Evolutionary conservation across 805 yeast species (phyloP).

Genomic region (Debaryomyces castellii): DNA sequence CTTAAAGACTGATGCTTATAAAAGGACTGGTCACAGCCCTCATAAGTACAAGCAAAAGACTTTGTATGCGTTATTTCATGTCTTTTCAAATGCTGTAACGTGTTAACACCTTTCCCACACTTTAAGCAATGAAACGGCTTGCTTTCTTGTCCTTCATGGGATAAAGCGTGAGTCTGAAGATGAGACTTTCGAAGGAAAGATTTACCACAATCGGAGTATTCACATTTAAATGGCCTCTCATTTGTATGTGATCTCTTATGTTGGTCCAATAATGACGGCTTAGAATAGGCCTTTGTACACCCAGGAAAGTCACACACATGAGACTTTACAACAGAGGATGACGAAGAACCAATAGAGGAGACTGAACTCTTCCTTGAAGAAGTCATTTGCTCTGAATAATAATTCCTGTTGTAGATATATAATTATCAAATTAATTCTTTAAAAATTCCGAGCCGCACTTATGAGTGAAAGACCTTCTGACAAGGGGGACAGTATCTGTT

Average conservation of each 20-base stretch:
- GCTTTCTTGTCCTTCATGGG: conserved; percentile 52
- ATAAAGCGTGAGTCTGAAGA: conserved; percentile 67
- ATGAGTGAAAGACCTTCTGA: neutral
- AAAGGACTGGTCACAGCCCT: conserved; percentile 65
- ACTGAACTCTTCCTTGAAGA: conserved; percentile 13
- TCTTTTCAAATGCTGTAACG: conserved; percentile 76
- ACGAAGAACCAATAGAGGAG: conserved; percentile 10
- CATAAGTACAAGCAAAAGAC: conserved; percentile 59
- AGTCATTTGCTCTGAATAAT: conserved; percentile 5
- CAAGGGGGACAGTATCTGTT: too few species aligned
- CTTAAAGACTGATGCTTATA: conserved; percentile 73
- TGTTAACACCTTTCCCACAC: conserved; percentile 81
- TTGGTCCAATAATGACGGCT: conserved; percentile 82
- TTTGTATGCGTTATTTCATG: conserved; percentile 80
- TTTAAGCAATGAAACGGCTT: conserved; percentile 72
- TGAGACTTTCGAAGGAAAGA: conserved; percentile 78
- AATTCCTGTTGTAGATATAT: neutral
- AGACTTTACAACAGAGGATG: conserved; percentile 52
- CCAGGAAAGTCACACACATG: conserved; percentile 63
- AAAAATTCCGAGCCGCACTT: conserved; percentile 1
- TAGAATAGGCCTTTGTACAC: conserved; percentile 73
- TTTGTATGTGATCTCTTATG: conserved; percentile 78
- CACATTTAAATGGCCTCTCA: conserved; percentile 75
- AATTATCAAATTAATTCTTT: neutral
- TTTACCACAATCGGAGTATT: conserved; percentile 53